A percentile compares a stretch with the other conserved stretches of the same genome.
phyloP scores from a whole-genome alignment of 768 basidiomycete genomes.

The Lyophyllum semitale region DNA sequence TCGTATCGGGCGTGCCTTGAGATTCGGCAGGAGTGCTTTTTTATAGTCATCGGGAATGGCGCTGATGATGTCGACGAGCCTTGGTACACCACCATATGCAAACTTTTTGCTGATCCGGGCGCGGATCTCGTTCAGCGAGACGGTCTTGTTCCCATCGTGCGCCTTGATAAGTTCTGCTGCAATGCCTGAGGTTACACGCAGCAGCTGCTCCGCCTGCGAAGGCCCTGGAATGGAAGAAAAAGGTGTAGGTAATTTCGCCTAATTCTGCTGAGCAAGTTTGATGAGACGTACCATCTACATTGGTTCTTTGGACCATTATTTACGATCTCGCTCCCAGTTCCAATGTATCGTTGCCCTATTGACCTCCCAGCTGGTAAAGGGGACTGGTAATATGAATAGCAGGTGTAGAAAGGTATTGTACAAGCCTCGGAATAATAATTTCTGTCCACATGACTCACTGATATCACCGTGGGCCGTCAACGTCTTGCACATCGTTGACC shows the following conservation, averaged over 20 bases:
- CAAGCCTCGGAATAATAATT: too few relatives aligned
- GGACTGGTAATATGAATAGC: too few relatives aligned
- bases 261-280: neutral
- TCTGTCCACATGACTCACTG: too few relatives aligned
- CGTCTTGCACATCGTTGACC: too few relatives aligned
- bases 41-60: conserved; percentile 98
- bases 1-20: conserved; percentile 91
- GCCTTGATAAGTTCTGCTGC: conserved; percentile 92
- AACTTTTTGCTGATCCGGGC: conserved; percentile 89
- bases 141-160: conserved; percentile 72
- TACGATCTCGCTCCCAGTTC: neutral
- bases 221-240: conserved; percentile 44
- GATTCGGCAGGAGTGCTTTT: conserved; percentile 83
- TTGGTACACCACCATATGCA: conserved; percentile 81
- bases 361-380: too few relatives aligned
- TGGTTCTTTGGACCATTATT: conserved; percentile 16
- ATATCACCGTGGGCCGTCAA: too few relatives aligned
- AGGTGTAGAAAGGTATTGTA: too few relatives aligned
- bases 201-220: conserved; percentile 87
- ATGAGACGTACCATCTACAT: conserved; percentile 11
- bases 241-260: neutral
- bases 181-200: conserved; percentile 92
- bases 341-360: too few relatives aligned
- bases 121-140: conserved; percentile 88
- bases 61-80: conserved; percentile 96